Evolutionary conservation across 2,329 filamentous ascomycete species (phyloP), one percentile per base, ranked within the genome.

Genomic region (Berkeleyomyces rouxiae): DNA sequence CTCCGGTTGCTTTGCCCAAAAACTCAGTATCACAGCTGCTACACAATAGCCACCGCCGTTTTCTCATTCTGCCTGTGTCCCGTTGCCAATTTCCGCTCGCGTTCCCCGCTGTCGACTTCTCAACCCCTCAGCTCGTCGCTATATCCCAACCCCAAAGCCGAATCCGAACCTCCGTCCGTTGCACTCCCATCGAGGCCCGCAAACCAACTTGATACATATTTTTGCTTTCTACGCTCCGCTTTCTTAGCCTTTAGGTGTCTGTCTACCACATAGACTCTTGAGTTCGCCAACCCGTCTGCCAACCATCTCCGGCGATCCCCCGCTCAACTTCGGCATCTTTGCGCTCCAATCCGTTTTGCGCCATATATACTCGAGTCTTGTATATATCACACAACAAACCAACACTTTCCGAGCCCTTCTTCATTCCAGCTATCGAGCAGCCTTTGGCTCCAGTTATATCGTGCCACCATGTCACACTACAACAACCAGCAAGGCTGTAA

Each of bases 401-500:
- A 23, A 2, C 23, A 23, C 23, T 23, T 23, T 23, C 23, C 23
- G 23, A 23, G 23, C 23, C 23, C 31, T 47, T 58, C 3, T 1
- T 7, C 11, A 39, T 55, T 10, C 39, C 51, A 31, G 33, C 23
- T 37, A n/a, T 11, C 55, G 37, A 58, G 23, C 23, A 23, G 23
- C 23, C 23, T 23, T 23, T 23, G 23, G 23, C 23, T 23, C 31
- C 31, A 31, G 23, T 16, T 42, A n/a, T 10, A 51, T 46, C 36
- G 37, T 43, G 37, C 59, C 49, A 40, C 33, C 53, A 64, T 64
- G 63, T 61, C 63, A 53, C 63, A 61, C 55, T 64, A 64, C 55
- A 64, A 64, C 37, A 51, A 64, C 49, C 58, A 64, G 43, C 63
- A 64, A 51, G 58, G 61, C 53, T 61, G 63, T 64, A 47, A 64